Conservation (phyloP, 805 yeast species). For the Spathaspora passalidarum region DNA sequence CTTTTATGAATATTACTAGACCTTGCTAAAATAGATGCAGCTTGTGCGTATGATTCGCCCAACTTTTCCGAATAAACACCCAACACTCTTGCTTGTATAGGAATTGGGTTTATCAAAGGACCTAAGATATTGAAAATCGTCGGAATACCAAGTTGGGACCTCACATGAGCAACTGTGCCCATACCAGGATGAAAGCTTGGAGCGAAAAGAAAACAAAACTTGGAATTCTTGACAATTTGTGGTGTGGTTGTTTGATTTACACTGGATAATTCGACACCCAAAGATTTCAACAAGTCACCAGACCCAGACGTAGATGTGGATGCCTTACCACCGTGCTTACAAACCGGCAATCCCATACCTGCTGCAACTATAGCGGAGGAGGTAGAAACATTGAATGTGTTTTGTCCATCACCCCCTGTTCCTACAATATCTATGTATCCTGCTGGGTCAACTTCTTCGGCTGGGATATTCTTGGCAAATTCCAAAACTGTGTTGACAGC, state of each 20-base stretch:
- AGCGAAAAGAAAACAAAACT: conserved; percentile 77
- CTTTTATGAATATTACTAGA: conserved; percentile 41
- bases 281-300: conserved; percentile 75
- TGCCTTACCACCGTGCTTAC: conserved; percentile 98
- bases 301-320: conserved; percentile 92
- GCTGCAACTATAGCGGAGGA: conserved; percentile 93
- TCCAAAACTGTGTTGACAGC: conserved; percentile 76
- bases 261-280: conserved; percentile 80
- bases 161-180: conserved; percentile 75
- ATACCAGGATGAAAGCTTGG: conserved; percentile 93
- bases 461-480: conserved; percentile 56
- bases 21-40: conserved; percentile 63
- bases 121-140: conserved; percentile 93
- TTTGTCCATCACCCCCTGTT: conserved; percentile 98
- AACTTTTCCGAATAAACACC: conserved; percentile 83
- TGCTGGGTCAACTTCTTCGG: conserved; percentile 38
- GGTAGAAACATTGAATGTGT: conserved; percentile 94
- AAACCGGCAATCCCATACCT: conserved; percentile 76
- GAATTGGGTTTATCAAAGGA: conserved; percentile 90
- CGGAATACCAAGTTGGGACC: conserved; percentile 81
- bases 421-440: conserved; percentile 90
- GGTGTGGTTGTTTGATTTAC: conserved; percentile 66
- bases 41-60: conserved; percentile 82
- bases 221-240: conserved; percentile 45
- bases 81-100: conserved; percentile 70